Percentiles rank a stretch among this genome's conserved stretches.
These are phyloP conservation scores for Stephania japonica DNA, from an alignment of 164 flowering plant species.

Conservation along the genomic window DNA sequence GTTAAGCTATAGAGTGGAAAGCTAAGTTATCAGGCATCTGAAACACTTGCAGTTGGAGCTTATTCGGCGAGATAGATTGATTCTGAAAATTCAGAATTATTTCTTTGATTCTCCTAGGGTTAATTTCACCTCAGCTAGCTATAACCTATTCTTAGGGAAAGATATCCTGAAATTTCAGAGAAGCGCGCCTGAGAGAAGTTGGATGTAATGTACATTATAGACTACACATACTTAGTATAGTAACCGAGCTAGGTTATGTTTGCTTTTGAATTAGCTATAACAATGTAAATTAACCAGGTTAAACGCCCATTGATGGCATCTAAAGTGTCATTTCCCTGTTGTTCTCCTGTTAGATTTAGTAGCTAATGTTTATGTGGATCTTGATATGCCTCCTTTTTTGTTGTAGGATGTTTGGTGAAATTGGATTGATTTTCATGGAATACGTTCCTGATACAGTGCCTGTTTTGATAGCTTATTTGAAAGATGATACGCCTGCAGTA, in stretches of 20 bases:
- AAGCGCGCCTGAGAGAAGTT: neutral
- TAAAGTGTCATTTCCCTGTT: neutral
- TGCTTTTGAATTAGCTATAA: neutral
- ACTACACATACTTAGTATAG: neutral
- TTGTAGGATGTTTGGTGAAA: constrained; percentile 71
- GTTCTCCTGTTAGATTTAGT: neutral
- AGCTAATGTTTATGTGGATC: neutral
- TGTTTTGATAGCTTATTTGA: constrained; percentile 41
- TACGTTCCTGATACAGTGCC: constrained; percentile 71
- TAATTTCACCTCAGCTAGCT: too few relatives aligned
- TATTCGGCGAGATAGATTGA: neutral
- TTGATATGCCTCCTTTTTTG: neutral
- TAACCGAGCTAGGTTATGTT: neutral
- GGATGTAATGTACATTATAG: neutral
- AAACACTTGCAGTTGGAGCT: neutral
- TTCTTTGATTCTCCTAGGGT: too few relatives aligned
- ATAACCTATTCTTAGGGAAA: neutral
- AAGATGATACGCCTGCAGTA: constrained; percentile 84
- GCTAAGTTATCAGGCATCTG: neutral
- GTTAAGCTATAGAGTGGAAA: neutral
- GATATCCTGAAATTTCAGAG: neutral
- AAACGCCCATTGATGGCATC: neutral
- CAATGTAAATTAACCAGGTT: neutral
- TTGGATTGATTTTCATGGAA: constrained; percentile 60
- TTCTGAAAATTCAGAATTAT: too few relatives aligned